Percentiles rank a stretch among this genome's conserved stretches.
phyloP scores from a whole-genome alignment of 2,329 filamentous ascomycete genomes.

The Pseudodiploospora longispora region DNA sequence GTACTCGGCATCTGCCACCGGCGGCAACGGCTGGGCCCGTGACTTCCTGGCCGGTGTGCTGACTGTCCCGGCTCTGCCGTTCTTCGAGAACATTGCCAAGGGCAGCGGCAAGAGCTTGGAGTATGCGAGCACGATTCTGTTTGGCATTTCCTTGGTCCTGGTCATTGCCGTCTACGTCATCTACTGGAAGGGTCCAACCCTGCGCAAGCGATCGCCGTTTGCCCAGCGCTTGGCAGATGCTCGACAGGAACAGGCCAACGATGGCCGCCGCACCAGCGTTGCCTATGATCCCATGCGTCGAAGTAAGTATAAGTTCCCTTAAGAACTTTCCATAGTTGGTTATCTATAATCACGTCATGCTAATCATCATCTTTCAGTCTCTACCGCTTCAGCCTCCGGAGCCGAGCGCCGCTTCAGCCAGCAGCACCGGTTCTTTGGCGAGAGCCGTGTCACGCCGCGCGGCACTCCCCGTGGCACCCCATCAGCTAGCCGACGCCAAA shows the following conservation, averaged over 20 bases:
- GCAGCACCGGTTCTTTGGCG: slow-evolving; percentile 33
- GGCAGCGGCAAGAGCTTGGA: slow-evolving; percentile 42
- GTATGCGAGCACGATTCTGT: slow-evolving; percentile 56
- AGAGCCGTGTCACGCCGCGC: slow-evolving; percentile 31
- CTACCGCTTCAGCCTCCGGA: slow-evolving; percentile 12
- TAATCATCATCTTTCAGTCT: slow-evolving; percentile 12
- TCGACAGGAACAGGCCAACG: slow-evolving; percentile 19
- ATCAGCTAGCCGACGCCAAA: slow-evolving; percentile 25
- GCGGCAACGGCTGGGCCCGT: slow-evolving; percentile 66
- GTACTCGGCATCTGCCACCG: slow-evolving; percentile 66
- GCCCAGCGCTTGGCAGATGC: slow-evolving; percentile 52
- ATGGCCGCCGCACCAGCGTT: slow-evolving; percentile 22
- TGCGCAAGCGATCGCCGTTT: slow-evolving; percentile 55
- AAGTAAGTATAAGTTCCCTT: slow-evolving; percentile 16
- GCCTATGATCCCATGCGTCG: slow-evolving; percentile 16
- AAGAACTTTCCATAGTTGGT: background rate
- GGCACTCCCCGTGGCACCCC: slow-evolving; percentile 30
- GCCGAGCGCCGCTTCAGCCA: slow-evolving; percentile 27
- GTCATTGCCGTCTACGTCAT: slow-evolving; percentile 58
- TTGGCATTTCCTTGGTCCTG: slow-evolving; percentile 52
- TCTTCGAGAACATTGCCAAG: slow-evolving; percentile 49
- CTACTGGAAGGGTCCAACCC: slow-evolving; percentile 54
- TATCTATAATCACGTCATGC: background rate
- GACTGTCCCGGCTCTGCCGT: slow-evolving; percentile 58
- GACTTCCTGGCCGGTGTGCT: slow-evolving; percentile 67